phyloP scores from a whole-genome alignment of 179 eudicot species.

The Sideroxylon spinosum region DNA sequence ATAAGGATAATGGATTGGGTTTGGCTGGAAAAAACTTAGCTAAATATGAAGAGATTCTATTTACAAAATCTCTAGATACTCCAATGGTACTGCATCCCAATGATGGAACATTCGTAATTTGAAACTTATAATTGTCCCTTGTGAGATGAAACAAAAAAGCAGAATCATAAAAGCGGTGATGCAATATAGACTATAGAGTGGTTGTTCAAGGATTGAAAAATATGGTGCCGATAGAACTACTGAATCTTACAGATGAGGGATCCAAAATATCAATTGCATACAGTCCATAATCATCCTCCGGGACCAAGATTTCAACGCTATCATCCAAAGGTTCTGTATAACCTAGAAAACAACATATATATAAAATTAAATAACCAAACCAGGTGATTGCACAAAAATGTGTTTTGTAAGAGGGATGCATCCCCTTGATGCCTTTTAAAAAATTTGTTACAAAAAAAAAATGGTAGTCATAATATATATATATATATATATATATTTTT shows the following conservation, averaged over 20 bases:
- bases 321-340: constrained; percentile 77
- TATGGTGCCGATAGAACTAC: background rate
- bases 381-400: background rate
- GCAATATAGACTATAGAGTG: background rate
- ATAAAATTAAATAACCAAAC: background rate
- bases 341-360: constrained; percentile 41
- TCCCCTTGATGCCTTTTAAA: too few species aligned
- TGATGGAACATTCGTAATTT: background rate
- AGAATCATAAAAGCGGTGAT: background rate
- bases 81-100: background rate
- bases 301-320: constrained; percentile 63
- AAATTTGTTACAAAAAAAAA: too few species aligned
- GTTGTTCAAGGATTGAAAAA: constrained; percentile 1
- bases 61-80: background rate
- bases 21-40: background rate
- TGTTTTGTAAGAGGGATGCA: too few species aligned
- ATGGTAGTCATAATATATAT: too few species aligned
- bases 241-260: constrained; percentile 67
- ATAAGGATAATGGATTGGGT: background rate
- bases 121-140: background rate
- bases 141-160: background rate
- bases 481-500: background rate
- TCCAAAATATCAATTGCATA: constrained; percentile 96
- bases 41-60: too few species aligned
- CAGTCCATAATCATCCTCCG: constrained; percentile 86